A percentile compares a stretch with the other conserved stretches of the same genome.
Evolutionary conservation across 2,329 filamentous ascomycete species (phyloP).

Genomic region (Trichoderma semiorbis): DNA sequence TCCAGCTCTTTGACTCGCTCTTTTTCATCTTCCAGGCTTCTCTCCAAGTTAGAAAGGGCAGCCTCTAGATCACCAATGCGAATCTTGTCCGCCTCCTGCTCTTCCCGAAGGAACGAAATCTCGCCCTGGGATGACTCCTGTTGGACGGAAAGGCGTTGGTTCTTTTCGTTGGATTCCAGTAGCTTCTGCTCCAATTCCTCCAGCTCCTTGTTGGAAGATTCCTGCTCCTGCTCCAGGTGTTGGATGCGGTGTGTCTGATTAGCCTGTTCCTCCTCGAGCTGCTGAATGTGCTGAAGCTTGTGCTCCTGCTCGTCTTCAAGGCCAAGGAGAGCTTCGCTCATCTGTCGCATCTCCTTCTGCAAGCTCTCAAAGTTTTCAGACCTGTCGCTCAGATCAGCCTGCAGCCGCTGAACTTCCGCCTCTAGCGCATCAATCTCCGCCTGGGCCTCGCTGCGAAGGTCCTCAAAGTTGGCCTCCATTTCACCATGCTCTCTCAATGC

Average conservation of each 20-base stretch:
- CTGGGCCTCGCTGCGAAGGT: constrained; percentile 60
- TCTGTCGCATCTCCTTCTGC: constrained; percentile 87
- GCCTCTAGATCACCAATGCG: constrained; percentile 93
- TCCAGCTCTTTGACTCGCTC: constrained; percentile 71
- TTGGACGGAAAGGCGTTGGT: constrained; percentile 82
- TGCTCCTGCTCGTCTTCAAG: constrained; percentile 86
- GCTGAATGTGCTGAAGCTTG: constrained; percentile 73
- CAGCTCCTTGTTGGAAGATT: constrained; percentile 80
- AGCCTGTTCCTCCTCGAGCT: constrained; percentile 77
- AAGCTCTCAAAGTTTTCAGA: constrained; percentile 88
- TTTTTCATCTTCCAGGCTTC: constrained; percentile 77
- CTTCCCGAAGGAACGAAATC: constrained; percentile 90
- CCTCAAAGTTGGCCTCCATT: constrained; percentile 59
- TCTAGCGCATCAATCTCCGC: constrained; percentile 65
- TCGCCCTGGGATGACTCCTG: constrained; percentile 90
- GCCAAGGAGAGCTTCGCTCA: constrained; percentile 80
- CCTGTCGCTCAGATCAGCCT: constrained; percentile 69
- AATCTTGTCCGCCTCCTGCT: constrained; percentile 97
- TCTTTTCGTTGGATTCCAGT: constrained; percentile 81
- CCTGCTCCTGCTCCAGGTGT: constrained; percentile 76
- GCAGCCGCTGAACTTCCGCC: constrained; percentile 66
- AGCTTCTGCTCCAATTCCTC: constrained; percentile 82
- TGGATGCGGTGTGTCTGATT: constrained; percentile 74
- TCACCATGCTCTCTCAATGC: constrained; percentile 63
- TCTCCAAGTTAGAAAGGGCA: constrained; percentile 72